phyloP scores from a whole-genome alignment of 164 flowering plant species.

The Hamamelis virginiana region DNA sequence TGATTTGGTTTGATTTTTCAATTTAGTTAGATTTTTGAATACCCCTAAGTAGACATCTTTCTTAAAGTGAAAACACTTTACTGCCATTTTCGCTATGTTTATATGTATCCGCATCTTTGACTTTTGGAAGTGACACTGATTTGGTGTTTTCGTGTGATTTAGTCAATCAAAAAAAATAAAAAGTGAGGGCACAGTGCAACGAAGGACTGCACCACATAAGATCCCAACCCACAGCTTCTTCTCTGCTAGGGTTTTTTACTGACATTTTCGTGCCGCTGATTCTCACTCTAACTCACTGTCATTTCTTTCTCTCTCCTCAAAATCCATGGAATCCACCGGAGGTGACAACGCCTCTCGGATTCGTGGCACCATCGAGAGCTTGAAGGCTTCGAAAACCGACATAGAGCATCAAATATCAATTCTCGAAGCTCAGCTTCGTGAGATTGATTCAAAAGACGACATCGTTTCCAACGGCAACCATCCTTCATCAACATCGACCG shows the following conservation, averaged over 20 bases:
- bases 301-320: background rate
- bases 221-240: background rate
- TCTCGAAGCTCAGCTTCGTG: conserved; percentile 55
- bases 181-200: too few species aligned
- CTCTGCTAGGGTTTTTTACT: background rate
- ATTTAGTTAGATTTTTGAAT: too few species aligned
- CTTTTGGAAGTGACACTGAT: too few species aligned
- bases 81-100: too few species aligned
- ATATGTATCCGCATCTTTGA: too few species aligned
- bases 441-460: conserved; percentile 13
- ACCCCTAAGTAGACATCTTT: too few species aligned
- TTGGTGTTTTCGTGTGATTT: too few species aligned
- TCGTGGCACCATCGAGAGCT: conserved; percentile 45
- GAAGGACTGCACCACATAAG: too few species aligned
- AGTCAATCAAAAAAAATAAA: too few species aligned
- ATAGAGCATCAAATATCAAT: conserved; percentile 57
- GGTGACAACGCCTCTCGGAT: conserved; percentile 36
- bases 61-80: too few species aligned
- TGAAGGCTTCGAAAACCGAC: conserved; percentile 43
- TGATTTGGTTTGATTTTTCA: too few species aligned
- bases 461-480: conserved; percentile 15
- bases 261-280: background rate
- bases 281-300: background rate
- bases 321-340: conserved; percentile 39
- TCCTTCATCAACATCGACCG: conserved; percentile 17